Conservation (phyloP, 2,329 filamentous ascomycete genomes). For the Penicillium fuscoglaucum region DNA sequence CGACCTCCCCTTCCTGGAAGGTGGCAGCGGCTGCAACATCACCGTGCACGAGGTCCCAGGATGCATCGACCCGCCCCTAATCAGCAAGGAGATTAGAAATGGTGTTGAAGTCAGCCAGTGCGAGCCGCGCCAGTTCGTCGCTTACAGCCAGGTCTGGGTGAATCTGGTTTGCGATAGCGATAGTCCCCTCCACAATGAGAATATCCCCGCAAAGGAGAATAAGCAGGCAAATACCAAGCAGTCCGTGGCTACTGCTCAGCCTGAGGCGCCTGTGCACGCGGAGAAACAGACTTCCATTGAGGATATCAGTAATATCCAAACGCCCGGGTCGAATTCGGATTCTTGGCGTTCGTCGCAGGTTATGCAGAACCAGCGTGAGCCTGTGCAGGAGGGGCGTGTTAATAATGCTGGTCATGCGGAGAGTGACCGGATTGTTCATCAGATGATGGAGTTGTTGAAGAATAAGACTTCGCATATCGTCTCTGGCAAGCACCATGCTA, state of each 20-base stretch:
- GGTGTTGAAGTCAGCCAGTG: constrained; percentile 30
- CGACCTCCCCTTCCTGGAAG: constrained; percentile 15
- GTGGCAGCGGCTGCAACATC: constrained; percentile 30
- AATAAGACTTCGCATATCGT: constrained; percentile 17
- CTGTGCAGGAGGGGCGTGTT: constrained; percentile 21
- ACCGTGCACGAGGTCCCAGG: constrained; percentile 36
- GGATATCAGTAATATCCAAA: constrained; percentile 17
- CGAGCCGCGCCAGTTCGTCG: constrained; percentile 22
- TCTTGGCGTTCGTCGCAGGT: constrained; percentile 19
- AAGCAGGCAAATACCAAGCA: not conserved
- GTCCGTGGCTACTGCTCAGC: not conserved
- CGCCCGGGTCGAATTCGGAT: constrained; percentile 22
- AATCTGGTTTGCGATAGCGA: constrained; percentile 30
- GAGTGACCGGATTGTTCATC: constrained; percentile 19
- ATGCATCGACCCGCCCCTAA: constrained; percentile 32
- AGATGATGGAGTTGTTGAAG: constrained; percentile 21
- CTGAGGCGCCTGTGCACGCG: constrained; percentile 5
- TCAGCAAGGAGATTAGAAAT: constrained; percentile 24
- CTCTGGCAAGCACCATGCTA: constrained; percentile 19
- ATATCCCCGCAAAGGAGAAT: not conserved
- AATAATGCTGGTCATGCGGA: constrained; percentile 22
- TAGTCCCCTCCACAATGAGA: constrained; percentile 2
- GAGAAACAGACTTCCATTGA: constrained; percentile 14
- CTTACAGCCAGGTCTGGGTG: constrained; percentile 34
- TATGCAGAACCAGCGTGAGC: constrained; percentile 13